Percentiles rank a stretch among this genome's conserved stretches.
Evolutionary conservation across 306 rosid species (phyloP).

Genomic region (Mimosa bimucronata): DNA sequence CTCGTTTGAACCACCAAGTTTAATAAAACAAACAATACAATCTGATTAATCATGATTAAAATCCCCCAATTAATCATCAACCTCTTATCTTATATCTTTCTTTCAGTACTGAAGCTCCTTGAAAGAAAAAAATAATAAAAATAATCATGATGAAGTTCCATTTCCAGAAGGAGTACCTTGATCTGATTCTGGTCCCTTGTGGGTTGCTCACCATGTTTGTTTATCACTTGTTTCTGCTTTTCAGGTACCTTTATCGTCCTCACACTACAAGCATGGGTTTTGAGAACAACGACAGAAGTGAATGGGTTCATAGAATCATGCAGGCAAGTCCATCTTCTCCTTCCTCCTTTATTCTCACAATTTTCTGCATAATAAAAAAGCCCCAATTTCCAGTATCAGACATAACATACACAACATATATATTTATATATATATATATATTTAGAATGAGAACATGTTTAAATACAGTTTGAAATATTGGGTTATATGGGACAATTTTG

Average conservation of each 20-base stretch:
- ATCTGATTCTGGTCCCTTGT: conserved; percentile 53
- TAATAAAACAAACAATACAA: conserved; percentile 1
- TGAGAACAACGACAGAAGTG: conserved; percentile 67
- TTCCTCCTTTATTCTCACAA: neutral
- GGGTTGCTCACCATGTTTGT: conserved; percentile 68
- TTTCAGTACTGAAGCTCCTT: neutral
- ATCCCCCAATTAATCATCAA: conserved; percentile 1
- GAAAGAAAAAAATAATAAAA: neutral
- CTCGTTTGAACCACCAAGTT: conserved; percentile 3
- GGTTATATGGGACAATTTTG: neutral
- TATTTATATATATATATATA: no score
- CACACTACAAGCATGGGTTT: conserved; percentile 77
- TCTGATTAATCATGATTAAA: neutral
- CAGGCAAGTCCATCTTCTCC: conserved; percentile 45
- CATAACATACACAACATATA: neutral
- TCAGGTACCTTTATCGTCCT: conserved; percentile 62
- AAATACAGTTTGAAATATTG: neutral
- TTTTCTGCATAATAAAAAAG: neutral
- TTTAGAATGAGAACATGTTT: neutral
- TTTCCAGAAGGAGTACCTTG: conserved; percentile 28
- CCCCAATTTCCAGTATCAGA: neutral
- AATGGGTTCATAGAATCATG: conserved; percentile 78
- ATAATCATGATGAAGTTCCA: conserved; percentile 23
- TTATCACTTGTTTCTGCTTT: conserved; percentile 68
- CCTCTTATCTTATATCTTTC: neutral